Conservation (phyloP, 768 basidiomycete species). For the Kwoniella sp. region DNA sequence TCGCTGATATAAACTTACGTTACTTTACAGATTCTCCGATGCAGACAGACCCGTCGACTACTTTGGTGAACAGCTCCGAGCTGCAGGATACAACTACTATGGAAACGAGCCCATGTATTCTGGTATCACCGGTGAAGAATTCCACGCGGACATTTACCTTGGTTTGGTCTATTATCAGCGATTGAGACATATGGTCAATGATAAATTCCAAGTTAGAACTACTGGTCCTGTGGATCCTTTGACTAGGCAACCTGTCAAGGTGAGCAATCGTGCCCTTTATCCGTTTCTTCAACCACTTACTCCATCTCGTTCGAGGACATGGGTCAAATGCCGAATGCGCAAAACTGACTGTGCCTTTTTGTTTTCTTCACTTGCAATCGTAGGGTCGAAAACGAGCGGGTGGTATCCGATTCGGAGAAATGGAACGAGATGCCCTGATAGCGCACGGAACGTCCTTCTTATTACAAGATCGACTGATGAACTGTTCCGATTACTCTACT, state of each 20-base stretch:
- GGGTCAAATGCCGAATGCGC: too few relatives aligned
- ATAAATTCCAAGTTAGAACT: slow-evolving; percentile 99
- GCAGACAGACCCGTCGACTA: slow-evolving; percentile 96
- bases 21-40: slow-evolving; percentile 75
- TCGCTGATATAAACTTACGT: slow-evolving; percentile 17
- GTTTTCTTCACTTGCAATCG: too few relatives aligned
- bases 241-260: slow-evolving; percentile 96
- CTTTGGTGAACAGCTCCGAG: slow-evolving; percentile 90
- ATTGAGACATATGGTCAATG: slow-evolving; percentile 97
- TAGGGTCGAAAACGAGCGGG: slow-evolving; percentile 97
- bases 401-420: slow-evolving; percentile 99
- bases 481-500: slow-evolving; percentile 98
- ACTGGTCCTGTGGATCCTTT: slow-evolving; percentile 95
- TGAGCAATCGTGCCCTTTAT: slow-evolving; percentile 53
- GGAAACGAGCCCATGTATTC: slow-evolving; percentile 99
- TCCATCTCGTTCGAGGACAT: not conserved
- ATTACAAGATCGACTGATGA: slow-evolving; percentile 97
- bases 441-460: slow-evolving; percentile 98
- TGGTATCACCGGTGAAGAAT: slow-evolving; percentile 97
- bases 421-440: slow-evolving; percentile 98
- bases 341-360: too few relatives aligned
- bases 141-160: slow-evolving; percentile 96
- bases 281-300: too few relatives aligned
- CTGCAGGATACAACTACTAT: slow-evolving; percentile 96
- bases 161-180: slow-evolving; percentile 99